Base-by-base conservation (phyloP, 1,139 yeast species). In the Geotrichum siamense region DNA sequence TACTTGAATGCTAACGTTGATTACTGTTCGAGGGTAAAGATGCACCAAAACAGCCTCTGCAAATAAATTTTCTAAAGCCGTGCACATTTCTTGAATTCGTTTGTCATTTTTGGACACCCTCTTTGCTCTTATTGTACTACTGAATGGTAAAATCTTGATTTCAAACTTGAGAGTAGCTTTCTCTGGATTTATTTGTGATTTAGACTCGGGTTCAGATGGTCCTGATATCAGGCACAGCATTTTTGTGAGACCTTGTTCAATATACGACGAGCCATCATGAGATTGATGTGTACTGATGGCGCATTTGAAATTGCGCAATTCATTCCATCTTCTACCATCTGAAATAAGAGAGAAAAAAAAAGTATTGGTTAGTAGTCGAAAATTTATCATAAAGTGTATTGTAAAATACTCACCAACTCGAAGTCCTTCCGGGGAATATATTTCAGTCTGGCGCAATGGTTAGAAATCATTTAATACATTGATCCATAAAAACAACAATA, bases 281-380 rank as follows among this genome's bases (percentile, higher is more conserved):
- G 94, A 76, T 55, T 74, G 77, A 58, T 89, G 96, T 1, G 96
- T 86, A 57, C 86, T 85, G 49, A 85, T 77, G 25, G 78, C 75
- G 58, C 95, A 84, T 35, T 77, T 78, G 57, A 91, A 85, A 32
- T 80, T 73, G 44, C 97, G 78, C 40, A 89, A 70, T 61, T 91
- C 97, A 57, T 89, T 86, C 91, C 94, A 87, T 54, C 98, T 73
- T 58, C 98, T 76, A 3, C 98, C 98, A 58, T 91, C 97, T 41
- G 5, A 8, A 6, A 8, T 23, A 23, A 23, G 9, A 23, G 6
- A 8, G 10, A 10, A 8, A 8, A 23, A 8, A 10, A 23, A 23
- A 6, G 26, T 6, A 23, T 23, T 23, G 5, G 41, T 42, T 34
- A 27, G 19, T 8, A 6, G 19, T 13, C 33, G 21, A 34, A 17